Evolutionary conservation across 2,329 filamentous ascomycete genomes (phyloP), one percentile per base, ranked within the genome.

Genomic region (Diatrype stigma): DNA sequence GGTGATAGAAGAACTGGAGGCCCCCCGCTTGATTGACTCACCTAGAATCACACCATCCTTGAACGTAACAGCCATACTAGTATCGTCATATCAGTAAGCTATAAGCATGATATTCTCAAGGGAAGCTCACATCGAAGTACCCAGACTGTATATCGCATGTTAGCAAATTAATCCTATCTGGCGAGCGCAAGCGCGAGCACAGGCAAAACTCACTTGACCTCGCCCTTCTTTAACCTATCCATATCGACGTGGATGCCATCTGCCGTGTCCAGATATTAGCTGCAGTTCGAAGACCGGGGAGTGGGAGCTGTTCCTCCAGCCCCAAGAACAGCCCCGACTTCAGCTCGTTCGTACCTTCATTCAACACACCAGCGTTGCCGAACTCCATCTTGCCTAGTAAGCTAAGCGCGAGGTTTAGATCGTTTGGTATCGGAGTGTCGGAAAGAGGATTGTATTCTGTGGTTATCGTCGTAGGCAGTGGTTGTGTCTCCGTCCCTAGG

Each of bases 241-340:
- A 99, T 99, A 70, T 99, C 94, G 63, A 99, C 81, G 72, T 99
- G 94, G 70, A 99, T 97, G 70, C 94, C 94, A 92, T 99, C 94
- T 97, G 65, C 45, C 50, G 37, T 42, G 48, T 38, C 17, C 48
- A 44, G 16, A 22, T 22, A 50, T 70, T 53, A 70, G 64, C 54
- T 47, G 34, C 17, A 38, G 44, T 47, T 48, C 21, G 21, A n/a
- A 21, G 12, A 16, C 7, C 21, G 35, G 17, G 49, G 62, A 49
- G 64, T 58, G 59, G 55, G 55, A 49, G 46, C 49, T 53, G 21
- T 35, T 38, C 19, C 47, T 49, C 37, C 49, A 49, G 57, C 52
- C 53, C 56, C 35, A 46, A 37, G n/a, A n/a, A n/a, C n/a, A n/a
- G n/a, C n/a, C n/a, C n/a, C n/a, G n/a, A n/a, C n/a, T n/a, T n/a